Percentiles rank a stretch among this genome's conserved stretches.
Conservation (phyloP, 2,329 filamentous ascomycete genomes). For the Fusarium odoratissimum region DNA sequence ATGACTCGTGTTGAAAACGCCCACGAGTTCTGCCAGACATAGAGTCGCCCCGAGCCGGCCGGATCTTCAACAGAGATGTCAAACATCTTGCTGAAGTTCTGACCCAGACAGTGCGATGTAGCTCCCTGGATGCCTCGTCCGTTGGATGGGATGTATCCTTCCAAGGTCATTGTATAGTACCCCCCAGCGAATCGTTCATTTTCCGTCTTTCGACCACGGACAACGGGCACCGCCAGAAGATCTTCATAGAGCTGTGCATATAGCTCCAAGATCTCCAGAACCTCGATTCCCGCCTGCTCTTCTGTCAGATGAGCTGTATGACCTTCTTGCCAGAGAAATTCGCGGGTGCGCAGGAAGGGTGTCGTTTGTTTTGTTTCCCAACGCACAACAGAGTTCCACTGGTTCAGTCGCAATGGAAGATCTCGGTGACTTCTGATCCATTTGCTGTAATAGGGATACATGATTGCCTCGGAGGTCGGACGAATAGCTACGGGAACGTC, state of each 20-base stretch:
- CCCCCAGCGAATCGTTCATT: constrained; percentile 98
- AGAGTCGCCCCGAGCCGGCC: constrained; percentile 79
- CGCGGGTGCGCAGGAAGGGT: constrained; percentile 87
- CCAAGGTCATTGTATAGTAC: constrained; percentile 95
- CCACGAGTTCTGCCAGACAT: constrained; percentile 99
- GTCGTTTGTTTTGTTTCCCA: constrained; percentile 97
- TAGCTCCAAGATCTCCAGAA: constrained; percentile 90
- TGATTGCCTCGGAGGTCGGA: constrained; percentile 79
- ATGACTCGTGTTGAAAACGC: constrained; percentile 96
- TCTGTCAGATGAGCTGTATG: constrained; percentile 91
- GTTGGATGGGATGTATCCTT: constrained; percentile 95
- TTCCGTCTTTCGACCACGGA: constrained; percentile 93
- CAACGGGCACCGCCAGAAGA: constrained; percentile 92
- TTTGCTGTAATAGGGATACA: constrained; percentile 95
- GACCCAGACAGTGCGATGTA: constrained; percentile 92
- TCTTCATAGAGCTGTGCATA: constrained; percentile 95
- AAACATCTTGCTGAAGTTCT: constrained; percentile 99
- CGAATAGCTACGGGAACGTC: constrained; percentile 80
- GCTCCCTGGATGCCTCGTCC: constrained; percentile 96
- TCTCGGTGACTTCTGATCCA: constrained; percentile 98
- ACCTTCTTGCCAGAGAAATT: constrained; percentile 98
- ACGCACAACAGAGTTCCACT: constrained; percentile 93
- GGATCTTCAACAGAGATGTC: constrained; percentile 97
- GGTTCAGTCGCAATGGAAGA: constrained; percentile 91
- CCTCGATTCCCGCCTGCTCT: constrained; percentile 83